Conservation (phyloP, 257 asterid species). For the Plectranthus barbatus region DNA sequence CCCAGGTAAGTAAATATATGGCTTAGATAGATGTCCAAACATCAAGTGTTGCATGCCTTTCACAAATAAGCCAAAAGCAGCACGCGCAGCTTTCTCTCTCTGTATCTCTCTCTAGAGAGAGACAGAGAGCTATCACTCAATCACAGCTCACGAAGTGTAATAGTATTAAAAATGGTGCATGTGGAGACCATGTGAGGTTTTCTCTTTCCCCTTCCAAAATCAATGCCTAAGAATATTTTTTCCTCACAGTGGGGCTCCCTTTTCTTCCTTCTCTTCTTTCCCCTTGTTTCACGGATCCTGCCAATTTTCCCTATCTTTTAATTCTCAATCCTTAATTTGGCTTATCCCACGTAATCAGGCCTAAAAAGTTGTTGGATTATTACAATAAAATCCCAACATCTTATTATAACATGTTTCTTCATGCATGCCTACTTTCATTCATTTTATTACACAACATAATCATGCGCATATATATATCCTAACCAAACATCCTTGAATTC, state of each 20-base stretch:
- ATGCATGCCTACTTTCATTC: too few relatives aligned
- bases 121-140: neutral
- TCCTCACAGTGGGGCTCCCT: conserved; percentile 19
- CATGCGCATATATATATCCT: too few relatives aligned
- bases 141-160: conserved; percentile 23
- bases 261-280: conserved; percentile 15
- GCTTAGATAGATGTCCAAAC: conserved; percentile 4
- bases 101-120: too few relatives aligned
- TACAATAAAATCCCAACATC: too few relatives aligned
- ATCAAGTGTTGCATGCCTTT: conserved; percentile 5
- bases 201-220: conserved; percentile 21
- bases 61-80: conserved; percentile 18
- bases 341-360: conserved; percentile 15
- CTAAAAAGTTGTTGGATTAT: neutral
- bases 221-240: conserved; percentile 27
- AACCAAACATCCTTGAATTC: too few relatives aligned
- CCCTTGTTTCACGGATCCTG: conserved; percentile 41
- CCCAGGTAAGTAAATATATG: conserved; percentile 16
- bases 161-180: conserved; percentile 33
- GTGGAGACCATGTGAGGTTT: conserved; percentile 64
- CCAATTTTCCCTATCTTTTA: conserved; percentile 7
- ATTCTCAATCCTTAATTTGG: conserved; percentile 25
- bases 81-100: neutral
- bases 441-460: too few relatives aligned
- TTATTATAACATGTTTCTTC: too few relatives aligned